These are phyloP conservation scores for Lepidium didymum DNA, from an alignment of 345 rosid species.

Conservation along the genomic window DNA sequence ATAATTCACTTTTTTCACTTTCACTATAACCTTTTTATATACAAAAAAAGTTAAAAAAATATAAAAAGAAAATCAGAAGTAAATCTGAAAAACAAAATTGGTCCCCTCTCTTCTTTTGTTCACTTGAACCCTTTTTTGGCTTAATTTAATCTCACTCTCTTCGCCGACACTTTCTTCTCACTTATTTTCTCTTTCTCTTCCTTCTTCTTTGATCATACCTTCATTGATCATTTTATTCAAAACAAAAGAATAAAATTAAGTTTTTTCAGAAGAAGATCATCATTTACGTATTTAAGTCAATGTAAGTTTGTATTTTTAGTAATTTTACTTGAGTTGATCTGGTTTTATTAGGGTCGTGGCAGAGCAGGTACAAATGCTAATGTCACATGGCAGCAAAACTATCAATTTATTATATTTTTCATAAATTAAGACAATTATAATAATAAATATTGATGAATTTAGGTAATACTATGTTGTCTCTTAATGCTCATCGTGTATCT, in stretches of 20 bases:
- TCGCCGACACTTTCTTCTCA: slow-evolving; percentile 24
- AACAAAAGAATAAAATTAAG: not conserved
- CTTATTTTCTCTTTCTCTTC: slow-evolving; percentile 13
- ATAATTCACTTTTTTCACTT: not conserved
- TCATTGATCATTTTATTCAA: slow-evolving; percentile 5
- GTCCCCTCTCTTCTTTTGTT: slow-evolving; percentile 27
- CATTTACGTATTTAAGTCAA: not conserved
- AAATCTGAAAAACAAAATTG: slow-evolving; percentile 18
- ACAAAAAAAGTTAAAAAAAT: not conserved
- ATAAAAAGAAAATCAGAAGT: slow-evolving; percentile 5
- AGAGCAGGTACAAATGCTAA: slow-evolving; percentile 32
- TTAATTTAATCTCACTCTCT: slow-evolving; percentile 11
- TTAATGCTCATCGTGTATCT: slow-evolving; percentile 27
- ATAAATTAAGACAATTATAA: not conserved
- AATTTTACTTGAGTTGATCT: not conserved
- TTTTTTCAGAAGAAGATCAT: slow-evolving; percentile 8
- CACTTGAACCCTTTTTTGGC: slow-evolving; percentile 21
- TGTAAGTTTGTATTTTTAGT: slow-evolving; percentile 1
- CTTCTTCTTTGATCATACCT: slow-evolving; percentile 2
- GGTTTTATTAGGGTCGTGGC: not conserved
- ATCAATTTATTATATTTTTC: not conserved
- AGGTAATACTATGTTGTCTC: slow-evolving; percentile 29
- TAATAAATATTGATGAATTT: slow-evolving; percentile 17
- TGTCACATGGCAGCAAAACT: slow-evolving; percentile 17
- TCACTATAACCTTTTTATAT: not conserved